phyloP scores from a whole-genome alignment of 768 basidiomycete genomes.

The Rhodotorula diobovata region DNA sequence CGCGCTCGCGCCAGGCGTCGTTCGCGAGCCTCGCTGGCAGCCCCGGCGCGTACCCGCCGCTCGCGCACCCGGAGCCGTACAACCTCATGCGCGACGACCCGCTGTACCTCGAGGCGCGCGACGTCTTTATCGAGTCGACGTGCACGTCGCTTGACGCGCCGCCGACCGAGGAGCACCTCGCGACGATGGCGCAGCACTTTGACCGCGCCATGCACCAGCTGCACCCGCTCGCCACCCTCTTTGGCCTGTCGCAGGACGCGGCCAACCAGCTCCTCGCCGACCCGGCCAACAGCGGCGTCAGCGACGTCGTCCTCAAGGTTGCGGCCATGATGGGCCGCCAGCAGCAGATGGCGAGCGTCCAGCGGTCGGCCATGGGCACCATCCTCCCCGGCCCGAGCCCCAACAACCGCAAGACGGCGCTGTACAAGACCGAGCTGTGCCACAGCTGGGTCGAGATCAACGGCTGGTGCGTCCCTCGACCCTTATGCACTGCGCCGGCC shows the following conservation, averaged over 20 bases:
- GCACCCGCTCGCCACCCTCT: slow-evolving; percentile 33
- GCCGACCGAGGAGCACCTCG: slow-evolving; percentile 4
- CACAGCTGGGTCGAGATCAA: slow-evolving; percentile 36
- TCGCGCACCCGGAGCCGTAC: slow-evolving; percentile 31
- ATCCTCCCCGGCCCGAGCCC: slow-evolving; percentile 65
- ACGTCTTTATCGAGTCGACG: slow-evolving; percentile 28
- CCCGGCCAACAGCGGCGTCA: slow-evolving; percentile 30
- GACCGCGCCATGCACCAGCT: slow-evolving; percentile 34
- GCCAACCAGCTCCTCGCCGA: slow-evolving; percentile 31
- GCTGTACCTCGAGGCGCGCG: slow-evolving; percentile 35
- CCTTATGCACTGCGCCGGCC: not conserved
- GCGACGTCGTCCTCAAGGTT: slow-evolving; percentile 31
- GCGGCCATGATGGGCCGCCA: slow-evolving; percentile 29
- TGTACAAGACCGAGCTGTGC: slow-evolving; percentile 60
- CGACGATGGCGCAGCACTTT: slow-evolving; percentile 26
- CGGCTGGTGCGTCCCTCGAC: slow-evolving; percentile 53
- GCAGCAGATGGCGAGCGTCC: slow-evolving; percentile 26
- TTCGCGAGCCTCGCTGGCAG: slow-evolving; percentile 2
- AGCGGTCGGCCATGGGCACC: slow-evolving; percentile 21
- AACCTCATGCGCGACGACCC: slow-evolving; percentile 28
- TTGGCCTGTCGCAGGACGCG: slow-evolving; percentile 33
- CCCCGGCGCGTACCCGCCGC: slow-evolving; percentile 13
- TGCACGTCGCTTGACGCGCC: slow-evolving; percentile 20
- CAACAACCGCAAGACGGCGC: slow-evolving; percentile 81
- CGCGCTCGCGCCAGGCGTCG: slow-evolving; percentile 16